Percentiles rank a stretch among this genome's conserved stretches.
phyloP scores from a whole-genome alignment of 2,329 filamentous ascomycete species.

The Raffaelea arxii region DNA sequence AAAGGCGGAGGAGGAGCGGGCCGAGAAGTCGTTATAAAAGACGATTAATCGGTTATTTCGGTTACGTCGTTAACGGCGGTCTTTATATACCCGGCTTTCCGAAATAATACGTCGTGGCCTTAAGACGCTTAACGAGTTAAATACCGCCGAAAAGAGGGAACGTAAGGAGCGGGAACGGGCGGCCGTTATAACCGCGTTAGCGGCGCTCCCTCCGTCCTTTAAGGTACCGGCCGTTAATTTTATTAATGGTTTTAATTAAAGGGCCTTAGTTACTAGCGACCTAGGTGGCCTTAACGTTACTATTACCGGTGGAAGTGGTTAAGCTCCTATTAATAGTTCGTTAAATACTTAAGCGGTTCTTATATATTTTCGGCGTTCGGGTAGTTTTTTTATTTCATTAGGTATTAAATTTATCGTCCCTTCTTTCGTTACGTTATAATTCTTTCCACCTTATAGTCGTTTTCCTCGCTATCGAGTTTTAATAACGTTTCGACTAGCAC shows the following conservation, averaged over 20 bases:
- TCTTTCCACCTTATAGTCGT: not conserved
- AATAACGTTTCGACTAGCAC: not conserved
- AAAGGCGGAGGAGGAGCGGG: not conserved
- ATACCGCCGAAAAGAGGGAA: not conserved
- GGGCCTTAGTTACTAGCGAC: not conserved
- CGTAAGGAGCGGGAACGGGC: no score
- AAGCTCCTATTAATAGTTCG: no score
- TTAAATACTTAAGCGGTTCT: no score
- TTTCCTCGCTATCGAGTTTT: not conserved
- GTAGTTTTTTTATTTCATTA: no score
- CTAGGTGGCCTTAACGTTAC: no score
- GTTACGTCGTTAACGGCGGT: not conserved
- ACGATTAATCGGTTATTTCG: not conserved
- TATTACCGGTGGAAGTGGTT: no score
- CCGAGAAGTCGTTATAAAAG: no score
- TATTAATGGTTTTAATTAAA: not conserved
- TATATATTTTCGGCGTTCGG: not conserved
- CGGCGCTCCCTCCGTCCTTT: not conserved
- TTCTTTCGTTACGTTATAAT: not conserved
- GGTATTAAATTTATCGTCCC: not conserved
- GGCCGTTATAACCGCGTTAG: not conserved
- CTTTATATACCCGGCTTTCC: not conserved
- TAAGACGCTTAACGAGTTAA: not conserved
- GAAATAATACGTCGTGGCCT: not conserved
- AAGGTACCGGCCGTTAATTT: no score